These are phyloP conservation scores for Aspergillus nidulans DNA, from an alignment of 495 filamentous ascomycete species.

Conservation along the genomic window DNA sequence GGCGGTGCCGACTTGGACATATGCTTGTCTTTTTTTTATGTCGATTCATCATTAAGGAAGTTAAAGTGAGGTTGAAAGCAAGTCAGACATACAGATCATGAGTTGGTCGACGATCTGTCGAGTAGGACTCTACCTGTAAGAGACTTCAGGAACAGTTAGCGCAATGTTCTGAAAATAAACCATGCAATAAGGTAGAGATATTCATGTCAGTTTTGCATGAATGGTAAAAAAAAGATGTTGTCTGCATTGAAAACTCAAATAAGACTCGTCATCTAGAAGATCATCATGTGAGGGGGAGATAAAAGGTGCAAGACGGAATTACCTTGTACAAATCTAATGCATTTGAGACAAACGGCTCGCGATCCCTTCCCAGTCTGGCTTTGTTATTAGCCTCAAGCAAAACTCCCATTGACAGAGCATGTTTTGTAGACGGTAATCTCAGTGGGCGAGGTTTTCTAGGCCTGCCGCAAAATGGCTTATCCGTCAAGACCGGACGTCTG, in stretches of 20 bases:
- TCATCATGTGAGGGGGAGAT: conserved; percentile 43
- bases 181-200: background rate
- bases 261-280: conserved; percentile 58
- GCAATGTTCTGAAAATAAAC: conserved; percentile 7
- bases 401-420: conserved; percentile 19
- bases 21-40: conserved; percentile 54
- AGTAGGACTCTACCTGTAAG: background rate
- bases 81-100: conserved; percentile 29
- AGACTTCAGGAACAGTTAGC: conserved; percentile 21
- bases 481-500: conserved; percentile 63
- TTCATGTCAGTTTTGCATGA: conserved; percentile 52
- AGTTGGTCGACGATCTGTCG: background rate
- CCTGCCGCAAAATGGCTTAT: conserved; percentile 94
- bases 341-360: too few relatives aligned
- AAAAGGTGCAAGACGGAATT: conserved; percentile 3
- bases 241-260: conserved; percentile 60
- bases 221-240: conserved; percentile 53
- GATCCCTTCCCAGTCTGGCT: background rate
- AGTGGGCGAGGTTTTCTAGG: conserved; percentile 99
- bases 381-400: conserved; percentile 29
- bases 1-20: conserved; percentile 51
- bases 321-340: conserved; percentile 9
- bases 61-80: conserved; percentile 3
- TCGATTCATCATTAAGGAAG: conserved; percentile 47
- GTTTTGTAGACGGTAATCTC: conserved; percentile 44